Base-by-base conservation (phyloP, 306 rosid genomes). In the Trifolium pratense region DNA sequence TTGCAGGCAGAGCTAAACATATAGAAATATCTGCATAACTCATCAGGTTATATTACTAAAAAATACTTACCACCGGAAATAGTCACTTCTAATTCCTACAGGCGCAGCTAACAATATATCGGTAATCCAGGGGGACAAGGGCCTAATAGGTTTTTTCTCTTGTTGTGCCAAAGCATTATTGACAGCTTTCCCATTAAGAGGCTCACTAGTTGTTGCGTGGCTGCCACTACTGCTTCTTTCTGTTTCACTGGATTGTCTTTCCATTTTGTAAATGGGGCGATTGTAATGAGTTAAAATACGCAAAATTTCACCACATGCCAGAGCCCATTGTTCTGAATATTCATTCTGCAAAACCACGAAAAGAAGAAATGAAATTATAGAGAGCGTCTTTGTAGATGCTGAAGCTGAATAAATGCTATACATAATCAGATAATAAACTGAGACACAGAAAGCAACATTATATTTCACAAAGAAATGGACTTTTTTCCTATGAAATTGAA, bases 251-350 rank as follows among this genome's bases (percentile, higher is more conserved):
- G 60, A 57, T 18, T 85, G 90, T 59, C 65, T 90, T 68, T 89
- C 96, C 43, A 25, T 80, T 81, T 91, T 94, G 89, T 86, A 91
- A 73, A 89, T 83, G 14, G 98, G 98, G 66, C 98, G 97, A 78
- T 94, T 94, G 76, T 94, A 94, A 86, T 94, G 98, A 79, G 98
- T 94, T 79, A 94, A 81, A 73, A 94, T 88, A 58, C 98, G 87
- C 82, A 94, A 86, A 80, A 94, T 88, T 84, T 94, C 98, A 68
- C 97, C 96, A 80, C 96, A 91, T 40, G 98, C 98, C 75, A 94
- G 79, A 59, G 98, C 97, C 98, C 98, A 94, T 67, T 94, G 97
- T 82, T 94, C 98, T 26, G 98, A 94, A 70, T 89, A 94, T 72
- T 89, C 97, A 67, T 81, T 89, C 98, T 94, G 91, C 36, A 55